Conservation (phyloP, 2,329 filamentous ascomycete genomes). For the Apiospora marii region DNA sequence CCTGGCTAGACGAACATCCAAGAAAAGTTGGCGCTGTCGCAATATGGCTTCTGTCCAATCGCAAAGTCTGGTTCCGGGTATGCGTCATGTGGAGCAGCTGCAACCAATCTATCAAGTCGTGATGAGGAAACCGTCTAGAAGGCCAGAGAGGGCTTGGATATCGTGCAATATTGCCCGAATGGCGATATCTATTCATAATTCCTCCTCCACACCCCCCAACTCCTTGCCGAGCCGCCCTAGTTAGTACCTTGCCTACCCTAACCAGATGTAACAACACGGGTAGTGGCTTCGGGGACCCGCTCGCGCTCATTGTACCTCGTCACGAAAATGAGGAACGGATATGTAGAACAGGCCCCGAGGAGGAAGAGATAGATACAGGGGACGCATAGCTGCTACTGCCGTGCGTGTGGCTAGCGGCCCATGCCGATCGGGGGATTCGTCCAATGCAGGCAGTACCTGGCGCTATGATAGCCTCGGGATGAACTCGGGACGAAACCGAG, state of each 20-base stretch:
- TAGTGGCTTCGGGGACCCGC: slow-evolving; percentile 7
- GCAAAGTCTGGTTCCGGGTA: neutral
- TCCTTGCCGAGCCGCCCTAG: neutral
- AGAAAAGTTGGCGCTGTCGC: slow-evolving; percentile 9
- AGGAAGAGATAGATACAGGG: neutral
- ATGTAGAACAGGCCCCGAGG: neutral
- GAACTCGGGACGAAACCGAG: neutral
- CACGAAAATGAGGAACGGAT: neutral
- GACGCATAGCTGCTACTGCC: neutral
- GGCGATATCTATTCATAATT: neutral
- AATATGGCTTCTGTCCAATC: neutral
- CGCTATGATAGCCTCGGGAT: neutral
- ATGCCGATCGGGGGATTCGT: slow-evolving; percentile 11
- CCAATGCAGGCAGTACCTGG: neutral
- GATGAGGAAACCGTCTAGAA: neutral
- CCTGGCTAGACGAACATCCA: neutral
- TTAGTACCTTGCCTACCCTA: neutral
- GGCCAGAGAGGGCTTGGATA: neutral
- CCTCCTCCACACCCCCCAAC: slow-evolving; percentile 5
- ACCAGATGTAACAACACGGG: neutral
- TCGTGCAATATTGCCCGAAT: neutral
- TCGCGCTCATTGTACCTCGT: slow-evolving; percentile 9
- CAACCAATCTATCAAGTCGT: slow-evolving; percentile 4
- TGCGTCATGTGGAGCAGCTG: neutral
- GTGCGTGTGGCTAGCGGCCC: slow-evolving; percentile 2